Base-by-base conservation (phyloP, 2,329 filamentous ascomycete species). In the Cercospora berteroae region DNA sequence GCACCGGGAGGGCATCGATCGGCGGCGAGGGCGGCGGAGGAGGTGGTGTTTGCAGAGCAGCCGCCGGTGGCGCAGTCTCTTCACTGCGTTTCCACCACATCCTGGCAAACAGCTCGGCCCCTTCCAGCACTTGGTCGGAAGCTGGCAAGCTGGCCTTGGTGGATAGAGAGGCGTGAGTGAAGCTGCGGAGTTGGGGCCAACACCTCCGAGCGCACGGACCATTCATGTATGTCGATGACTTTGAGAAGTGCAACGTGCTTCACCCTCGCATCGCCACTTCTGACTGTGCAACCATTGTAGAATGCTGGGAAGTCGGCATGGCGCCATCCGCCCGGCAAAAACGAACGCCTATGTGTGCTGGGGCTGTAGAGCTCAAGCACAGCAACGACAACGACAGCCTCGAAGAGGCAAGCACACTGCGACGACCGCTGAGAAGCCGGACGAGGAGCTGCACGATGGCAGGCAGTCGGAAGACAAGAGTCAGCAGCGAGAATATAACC, bases 311-410 rank as follows among this genome's bases (percentile, higher is more conserved):
- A 67, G 64, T n/a, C 42, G 68, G 52, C 33, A 70, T 48, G 66
- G 63, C 59, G 60, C 65, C 23, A 36, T 50, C 9, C 50, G 63
- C 52, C 63, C 67, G 25, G 66, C 67, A 25, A 66, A 65, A 12
- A 66, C 66, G 31, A 62, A 42, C 12, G 65, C 70, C 44, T 72
- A 74, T 42, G 68, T 75, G 13, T 75, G 73, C 56, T 64, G 73
- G 39, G 65, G 72, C 64, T 75, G 73, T 65, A 66, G 72, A 16
- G 23, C 69, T 10, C 62, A 20, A 29, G 52, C 52, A 27, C 27
- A 57, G 50, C 31, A 29, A 20, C 33, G 27, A 55, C 60, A 52
- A 16, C 59, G 59, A 20, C 25, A 13, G 25, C 52, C 48, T 12
- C 48, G 29, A 27, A 63, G 60, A 25, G 29, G 31, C 16, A n/a